Base-by-base conservation (phyloP, 2,329 filamentous ascomycete species). In the Clonostachys rhizophaga region DNA sequence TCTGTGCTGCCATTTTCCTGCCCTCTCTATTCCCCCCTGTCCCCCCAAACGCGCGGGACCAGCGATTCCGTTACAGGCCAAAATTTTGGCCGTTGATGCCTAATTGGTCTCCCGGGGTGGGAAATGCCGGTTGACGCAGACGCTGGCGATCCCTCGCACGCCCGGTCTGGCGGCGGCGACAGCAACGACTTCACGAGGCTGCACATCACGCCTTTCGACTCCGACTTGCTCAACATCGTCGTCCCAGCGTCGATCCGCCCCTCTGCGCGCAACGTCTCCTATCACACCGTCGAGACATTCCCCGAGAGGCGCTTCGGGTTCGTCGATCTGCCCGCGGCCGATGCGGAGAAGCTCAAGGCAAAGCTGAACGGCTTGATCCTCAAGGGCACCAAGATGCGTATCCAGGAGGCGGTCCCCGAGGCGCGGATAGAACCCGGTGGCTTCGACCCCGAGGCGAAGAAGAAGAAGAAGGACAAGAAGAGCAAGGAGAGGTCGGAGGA, bases 261-360 rank as follows among this genome's bases (percentile, higher is more conserved):
- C 13, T 72, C 73, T 42, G 89, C 89, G 17, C 82, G 83, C 51
- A 89, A 91, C 61, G 80, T 96, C 45, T 96, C 91, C n/a, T 96
- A 86, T 68, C 92, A 97, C 67, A 74, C 75, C 6, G 70, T 96
- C 54, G 81, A 90, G 60, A 91, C 91, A 1, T 96, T 95, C 53
- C 92, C 92, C 13, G 94, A 99, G 54, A 87, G 83, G 62, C 85
- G 81, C 46, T 99, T 90, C 81, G 94, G 92, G 47, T 99, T 88
- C 69, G 75, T 97, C 50, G 91, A 95, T 42, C 69, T 99, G 36
- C 91, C 91, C 1, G 69, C 64, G 4, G 80, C 82, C 67, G 91
- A 95, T 54, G 94, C 92, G 10, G 87, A 92, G n/a, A 95, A 91
- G 66, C 69, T 97, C 46, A 90, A 85, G 70, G 92, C 87, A 70